Evolutionary conservation across 2,329 filamentous ascomycete genomes (phyloP).

Genomic region (Zelopaecilomyces penicillatus): DNA sequence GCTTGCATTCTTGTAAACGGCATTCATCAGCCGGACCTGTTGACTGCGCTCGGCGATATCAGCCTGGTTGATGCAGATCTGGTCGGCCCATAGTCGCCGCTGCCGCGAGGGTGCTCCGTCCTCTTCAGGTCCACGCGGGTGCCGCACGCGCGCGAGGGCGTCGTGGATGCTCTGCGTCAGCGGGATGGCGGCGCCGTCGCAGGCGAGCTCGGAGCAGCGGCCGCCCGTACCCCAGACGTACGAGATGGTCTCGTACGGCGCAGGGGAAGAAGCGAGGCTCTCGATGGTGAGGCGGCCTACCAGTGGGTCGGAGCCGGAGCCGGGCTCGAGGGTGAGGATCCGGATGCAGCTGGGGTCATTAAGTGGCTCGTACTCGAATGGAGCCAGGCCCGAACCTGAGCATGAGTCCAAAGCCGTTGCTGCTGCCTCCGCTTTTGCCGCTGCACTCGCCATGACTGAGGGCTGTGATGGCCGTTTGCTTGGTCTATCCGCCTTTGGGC

Average conservation of each 20-base stretch:
- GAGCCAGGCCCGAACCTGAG: too few relatives aligned
- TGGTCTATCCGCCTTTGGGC: too few relatives aligned
- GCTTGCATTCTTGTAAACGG: conserved; percentile 25
- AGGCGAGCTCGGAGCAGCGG: conserved; percentile 15
- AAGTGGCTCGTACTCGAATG: conserved; percentile 15
- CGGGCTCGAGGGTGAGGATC: conserved; percentile 24
- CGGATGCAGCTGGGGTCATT: conserved; percentile 16
- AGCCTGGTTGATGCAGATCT: conserved; percentile 33
- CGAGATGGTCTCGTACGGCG: conserved; percentile 25
- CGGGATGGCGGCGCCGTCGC: conserved; percentile 16
- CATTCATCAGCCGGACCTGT: conserved; percentile 31
- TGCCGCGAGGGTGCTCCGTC: conserved; percentile 1
- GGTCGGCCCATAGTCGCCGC: conserved; percentile 30
- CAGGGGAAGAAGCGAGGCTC: conserved; percentile 9
- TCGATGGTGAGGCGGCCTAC: conserved; percentile 18
- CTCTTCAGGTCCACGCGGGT: conserved; percentile 5
- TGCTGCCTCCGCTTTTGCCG: too few relatives aligned
- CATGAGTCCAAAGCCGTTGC: too few relatives aligned
- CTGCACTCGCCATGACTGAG: too few relatives aligned
- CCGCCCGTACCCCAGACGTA: conserved; percentile 26
- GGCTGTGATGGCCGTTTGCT: too few relatives aligned
- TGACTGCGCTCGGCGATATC: conserved; percentile 25
- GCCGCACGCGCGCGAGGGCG: conserved; percentile 22
- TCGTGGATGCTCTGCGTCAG: conserved; percentile 23
- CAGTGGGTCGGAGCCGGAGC: conserved; percentile 18